Conservation (phyloP, 2,329 filamentous ascomycete genomes). For the Ascochyta clinopodiicola region DNA sequence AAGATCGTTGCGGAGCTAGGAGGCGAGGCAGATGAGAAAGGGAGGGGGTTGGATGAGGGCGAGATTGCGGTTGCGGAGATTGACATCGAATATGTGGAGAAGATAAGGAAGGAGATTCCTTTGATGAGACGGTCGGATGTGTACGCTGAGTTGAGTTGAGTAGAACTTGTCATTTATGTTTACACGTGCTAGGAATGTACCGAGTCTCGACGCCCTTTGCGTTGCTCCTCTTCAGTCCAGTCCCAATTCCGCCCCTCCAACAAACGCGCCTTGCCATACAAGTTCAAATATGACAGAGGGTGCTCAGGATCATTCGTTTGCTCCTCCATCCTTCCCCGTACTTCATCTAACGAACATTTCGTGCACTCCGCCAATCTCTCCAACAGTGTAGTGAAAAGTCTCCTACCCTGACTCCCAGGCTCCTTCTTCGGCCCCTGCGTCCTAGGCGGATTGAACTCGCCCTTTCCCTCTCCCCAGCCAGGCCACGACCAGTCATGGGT, state of each 20-base stretch:
- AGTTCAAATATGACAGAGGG: slow-evolving; percentile 29
- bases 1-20: slow-evolving; percentile 70
- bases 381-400: slow-evolving; percentile 34
- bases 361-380: slow-evolving; percentile 33
- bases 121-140: slow-evolving; percentile 60
- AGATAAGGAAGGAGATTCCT: slow-evolving; percentile 63
- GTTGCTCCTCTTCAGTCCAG: slow-evolving; percentile 7
- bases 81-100: slow-evolving; percentile 59
- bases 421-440: slow-evolving; percentile 36
- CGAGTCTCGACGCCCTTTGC: slow-evolving; percentile 11
- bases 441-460: slow-evolving; percentile 34
- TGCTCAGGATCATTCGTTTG: slow-evolving; percentile 27
- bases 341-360: slow-evolving; percentile 27
- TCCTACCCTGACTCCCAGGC: slow-evolving; percentile 14
- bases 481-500: slow-evolving; percentile 37
- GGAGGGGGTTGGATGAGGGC: slow-evolving; percentile 42
- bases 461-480: slow-evolving; percentile 22
- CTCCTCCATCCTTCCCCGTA: slow-evolving; percentile 27
- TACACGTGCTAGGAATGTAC: slow-evolving; percentile 7
- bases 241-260: slow-evolving; percentile 31
- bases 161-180: neutral
- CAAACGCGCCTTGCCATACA: slow-evolving; percentile 36
- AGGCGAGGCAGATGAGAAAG: slow-evolving; percentile 53
- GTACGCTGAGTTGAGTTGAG: slow-evolving; percentile 41
- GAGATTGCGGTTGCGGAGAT: slow-evolving; percentile 59